Base-by-base conservation (phyloP, 2,329 filamentous ascomycete species). In the Epichloe sibirici region DNA sequence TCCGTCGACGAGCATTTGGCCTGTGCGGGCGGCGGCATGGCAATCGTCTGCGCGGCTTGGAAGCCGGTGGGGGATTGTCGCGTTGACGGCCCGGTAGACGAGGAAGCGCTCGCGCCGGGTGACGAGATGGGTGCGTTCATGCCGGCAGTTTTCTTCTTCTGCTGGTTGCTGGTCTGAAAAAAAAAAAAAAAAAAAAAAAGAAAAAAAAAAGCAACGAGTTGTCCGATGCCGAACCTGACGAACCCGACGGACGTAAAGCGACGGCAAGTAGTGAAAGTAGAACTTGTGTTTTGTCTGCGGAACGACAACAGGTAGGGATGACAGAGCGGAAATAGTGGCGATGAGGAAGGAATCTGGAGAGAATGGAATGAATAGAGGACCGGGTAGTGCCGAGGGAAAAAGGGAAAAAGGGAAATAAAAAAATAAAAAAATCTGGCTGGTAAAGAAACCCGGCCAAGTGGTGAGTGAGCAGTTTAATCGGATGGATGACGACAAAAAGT, bases 1-100 rank as follows among this genome's bases (percentile, higher is more conserved):
- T 80, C 77, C 49, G 76, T 75, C 13, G 74, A 75, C 1, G 71
- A 62, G 1, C 64, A 51, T 59, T 68, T 67, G 55, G 54, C 48
- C 56, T 63, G 63, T 44, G 61, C 56, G 34, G 62, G 57, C 17
- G 63, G 62, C 45, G 61, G 61, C 44, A 54, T 57, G 35, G 66
- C 61, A 9, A 60, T 49, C 38, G 48, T 17, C 52, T 50, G 51
- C 23, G 57, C 51, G 50, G 57, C 47, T 37, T 48, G 52, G 3
- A 52, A 44, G 51, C 47, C 51, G 54, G 66, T 59, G 49, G 64
- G 64, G 31, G 63, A 66, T 50, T 64, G 63, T 51, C 63, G 63
- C 45, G 60, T 61, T 43, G 63, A 66, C 28, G 64, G 62, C 48
- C 58, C 49, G 39, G 61, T 55, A 17, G 59, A 51, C 34, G 58